A percentile compares a stretch with the other conserved stretches of the same genome.
Conservation (phyloP, 106 monocot species). For the Amphibolis antarctica region DNA sequence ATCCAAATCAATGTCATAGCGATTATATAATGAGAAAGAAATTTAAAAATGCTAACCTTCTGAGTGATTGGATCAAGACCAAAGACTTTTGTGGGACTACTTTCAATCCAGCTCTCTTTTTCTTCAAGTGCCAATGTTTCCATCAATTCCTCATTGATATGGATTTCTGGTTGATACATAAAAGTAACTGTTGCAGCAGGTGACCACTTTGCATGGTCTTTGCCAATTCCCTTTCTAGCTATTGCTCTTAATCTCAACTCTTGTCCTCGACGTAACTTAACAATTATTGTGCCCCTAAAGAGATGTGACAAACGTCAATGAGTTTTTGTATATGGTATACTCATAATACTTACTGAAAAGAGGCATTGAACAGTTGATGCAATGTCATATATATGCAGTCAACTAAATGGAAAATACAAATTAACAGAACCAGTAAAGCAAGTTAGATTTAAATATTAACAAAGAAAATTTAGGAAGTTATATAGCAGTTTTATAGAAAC, state of each 20-base stretch:
- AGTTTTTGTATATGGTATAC: neutral
- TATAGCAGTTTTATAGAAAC: neutral
- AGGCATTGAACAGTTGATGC: no score
- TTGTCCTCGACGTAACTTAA: constrained; percentile 90
- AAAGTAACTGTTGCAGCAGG: constrained; percentile 96
- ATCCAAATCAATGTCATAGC: no score
- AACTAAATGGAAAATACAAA: no score
- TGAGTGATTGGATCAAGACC: constrained; percentile 60
- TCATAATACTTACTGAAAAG: no score
- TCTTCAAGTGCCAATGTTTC: constrained; percentile 67
- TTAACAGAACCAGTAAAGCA: no score
- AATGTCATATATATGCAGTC: no score
- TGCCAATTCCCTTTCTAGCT: constrained; percentile 95
- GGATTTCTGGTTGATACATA: constrained; percentile 96
- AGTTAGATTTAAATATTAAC: no score
- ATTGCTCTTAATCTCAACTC: constrained; percentile 89
- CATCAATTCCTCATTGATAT: constrained; percentile 92
- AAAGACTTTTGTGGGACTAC: constrained; percentile 95
- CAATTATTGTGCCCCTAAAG: constrained; percentile 81
- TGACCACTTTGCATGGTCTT: constrained; percentile 98
- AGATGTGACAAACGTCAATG: neutral
- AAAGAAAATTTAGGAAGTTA: neutral
- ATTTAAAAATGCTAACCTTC: constrained; percentile 39
- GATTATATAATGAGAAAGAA: no score
- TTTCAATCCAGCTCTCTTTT: constrained; percentile 65